Percentiles rank a stretch among this genome's conserved stretches.
These are phyloP conservation scores for Tetradesmus lagerheimii DNA, from an alignment of 139 green algal genomes.

Conservation along the genomic window DNA sequence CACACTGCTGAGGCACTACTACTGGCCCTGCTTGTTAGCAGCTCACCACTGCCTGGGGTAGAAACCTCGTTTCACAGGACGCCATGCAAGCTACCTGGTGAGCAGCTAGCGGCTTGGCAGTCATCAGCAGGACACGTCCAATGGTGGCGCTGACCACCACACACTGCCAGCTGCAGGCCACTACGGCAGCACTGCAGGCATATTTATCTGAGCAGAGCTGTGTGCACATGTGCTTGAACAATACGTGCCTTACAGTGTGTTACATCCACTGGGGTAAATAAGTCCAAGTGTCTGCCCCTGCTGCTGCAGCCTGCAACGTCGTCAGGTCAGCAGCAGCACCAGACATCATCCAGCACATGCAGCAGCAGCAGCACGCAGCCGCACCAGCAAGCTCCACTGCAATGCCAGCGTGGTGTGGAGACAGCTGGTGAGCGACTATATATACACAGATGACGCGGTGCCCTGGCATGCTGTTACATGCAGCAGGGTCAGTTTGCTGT, in stretches of 20 bases:
- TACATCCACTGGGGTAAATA: too few species aligned
- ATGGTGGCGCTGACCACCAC: neutral
- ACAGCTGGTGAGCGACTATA: slow-evolving; percentile 28
- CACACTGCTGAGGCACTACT: neutral
- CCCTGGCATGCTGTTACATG: neutral
- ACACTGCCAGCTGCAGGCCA: neutral
- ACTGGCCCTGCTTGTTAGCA: neutral
- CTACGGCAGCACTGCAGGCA: neutral
- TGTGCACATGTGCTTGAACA: too few species aligned
- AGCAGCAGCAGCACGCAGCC: neutral
- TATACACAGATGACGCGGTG: neutral
- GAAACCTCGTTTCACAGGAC: neutral
- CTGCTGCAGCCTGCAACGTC: neutral
- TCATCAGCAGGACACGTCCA: neutral
- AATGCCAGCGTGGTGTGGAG: slow-evolving; percentile 34
- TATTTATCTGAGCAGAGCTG: neutral
- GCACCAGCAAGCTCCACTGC: neutral
- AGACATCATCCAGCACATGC: neutral
- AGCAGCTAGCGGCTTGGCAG: neutral
- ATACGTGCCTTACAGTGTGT: too few species aligned
- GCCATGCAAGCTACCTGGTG: neutral
- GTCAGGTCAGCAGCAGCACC: neutral
- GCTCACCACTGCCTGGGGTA: neutral
- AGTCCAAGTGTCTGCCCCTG: too few species aligned
- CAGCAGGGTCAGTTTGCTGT: neutral